These are phyloP conservation scores for Penicillium capsulatum DNA, from an alignment of 2,329 filamentous ascomycete genomes.

Conservation along the genomic window DNA sequence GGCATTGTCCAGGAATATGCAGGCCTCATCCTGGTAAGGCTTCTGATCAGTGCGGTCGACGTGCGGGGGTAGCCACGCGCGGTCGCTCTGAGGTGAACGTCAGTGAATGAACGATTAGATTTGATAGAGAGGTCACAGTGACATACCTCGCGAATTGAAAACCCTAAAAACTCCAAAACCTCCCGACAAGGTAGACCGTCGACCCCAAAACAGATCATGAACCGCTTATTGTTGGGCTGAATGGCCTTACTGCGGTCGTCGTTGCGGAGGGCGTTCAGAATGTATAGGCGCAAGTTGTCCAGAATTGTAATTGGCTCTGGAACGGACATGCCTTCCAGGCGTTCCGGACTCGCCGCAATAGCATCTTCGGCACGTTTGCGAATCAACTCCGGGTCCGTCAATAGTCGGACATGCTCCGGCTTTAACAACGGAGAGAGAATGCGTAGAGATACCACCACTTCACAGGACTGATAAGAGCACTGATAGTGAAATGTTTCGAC, in stretches of 20 bases:
- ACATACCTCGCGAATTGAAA: conserved; percentile 46
- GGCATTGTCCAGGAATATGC: conserved; percentile 57
- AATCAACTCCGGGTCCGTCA: conserved; percentile 54
- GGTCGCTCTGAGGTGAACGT: conserved; percentile 28
- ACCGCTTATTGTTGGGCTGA: conserved; percentile 59
- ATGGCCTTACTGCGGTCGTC: conserved; percentile 52
- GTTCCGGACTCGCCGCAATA: conserved; percentile 49
- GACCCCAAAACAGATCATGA: conserved; percentile 58
- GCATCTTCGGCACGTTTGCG: conserved; percentile 52
- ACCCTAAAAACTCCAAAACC: conserved; percentile 57
- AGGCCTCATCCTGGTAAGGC: conserved; percentile 40
- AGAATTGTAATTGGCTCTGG: conserved; percentile 54
- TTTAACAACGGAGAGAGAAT: conserved; percentile 52
- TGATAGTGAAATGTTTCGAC: conserved; percentile 50
- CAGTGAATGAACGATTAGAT: conserved; percentile 1
- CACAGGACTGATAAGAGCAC: conserved; percentile 58
- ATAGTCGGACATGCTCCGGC: conserved; percentile 45
- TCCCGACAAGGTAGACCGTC: conserved; percentile 52
- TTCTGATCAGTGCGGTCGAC: conserved; percentile 28
- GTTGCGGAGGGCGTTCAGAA: conserved; percentile 55
- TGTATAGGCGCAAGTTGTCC: conserved; percentile 55
- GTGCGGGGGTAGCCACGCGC: conserved; percentile 44
- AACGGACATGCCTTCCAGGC: conserved; percentile 50
- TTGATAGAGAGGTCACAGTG: not conserved
- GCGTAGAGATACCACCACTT: conserved; percentile 50